Conservation (phyloP, 1,284 basidiomycete genomes). For the Ceraceosorus guamensis region DNA sequence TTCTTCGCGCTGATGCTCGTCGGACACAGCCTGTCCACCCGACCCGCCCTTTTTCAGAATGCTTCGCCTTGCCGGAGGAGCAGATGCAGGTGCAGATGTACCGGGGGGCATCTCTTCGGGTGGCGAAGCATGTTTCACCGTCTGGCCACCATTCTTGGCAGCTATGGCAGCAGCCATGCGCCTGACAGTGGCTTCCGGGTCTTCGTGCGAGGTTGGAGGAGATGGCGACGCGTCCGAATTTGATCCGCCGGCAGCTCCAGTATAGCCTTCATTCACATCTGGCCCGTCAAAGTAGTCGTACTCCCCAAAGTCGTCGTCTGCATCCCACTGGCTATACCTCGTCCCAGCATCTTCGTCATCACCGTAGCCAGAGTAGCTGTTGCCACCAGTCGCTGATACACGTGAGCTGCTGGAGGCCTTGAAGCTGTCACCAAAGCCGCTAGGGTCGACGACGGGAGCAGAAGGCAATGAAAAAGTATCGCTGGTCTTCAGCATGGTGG, state of each 20-base stretch:
- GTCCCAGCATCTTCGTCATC: constrained; percentile 5
- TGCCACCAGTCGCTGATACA: constrained; percentile 1
- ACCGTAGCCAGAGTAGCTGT: constrained; percentile 1
- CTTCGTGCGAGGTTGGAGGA: constrained; percentile 18
- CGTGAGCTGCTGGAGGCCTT: not conserved
- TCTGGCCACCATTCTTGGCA: not conserved
- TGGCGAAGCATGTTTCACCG: not conserved
- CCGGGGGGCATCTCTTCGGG: not conserved
- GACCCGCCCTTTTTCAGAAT: constrained; percentile 30
- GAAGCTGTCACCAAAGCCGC: constrained; percentile 25
- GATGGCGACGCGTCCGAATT: constrained; percentile 18
- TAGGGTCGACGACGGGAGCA: constrained; percentile 61
- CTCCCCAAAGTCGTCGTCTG: constrained; percentile 54
- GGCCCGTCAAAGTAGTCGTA: constrained; percentile 62
- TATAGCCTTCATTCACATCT: constrained; percentile 48
- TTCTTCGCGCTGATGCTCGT: too few species aligned
- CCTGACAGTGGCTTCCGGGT: constrained; percentile 9
- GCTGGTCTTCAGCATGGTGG: constrained; percentile 78
- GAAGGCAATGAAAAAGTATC: constrained; percentile 50
- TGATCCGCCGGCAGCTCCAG: not conserved
- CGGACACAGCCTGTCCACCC: constrained; percentile 9
- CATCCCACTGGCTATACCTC: constrained; percentile 37
- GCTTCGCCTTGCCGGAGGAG: not conserved
- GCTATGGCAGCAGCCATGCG: not conserved
- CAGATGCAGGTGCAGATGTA: too few species aligned